Base-by-base conservation (phyloP, 768 basidiomycete genomes). In the Hygrophorus russula region DNA sequence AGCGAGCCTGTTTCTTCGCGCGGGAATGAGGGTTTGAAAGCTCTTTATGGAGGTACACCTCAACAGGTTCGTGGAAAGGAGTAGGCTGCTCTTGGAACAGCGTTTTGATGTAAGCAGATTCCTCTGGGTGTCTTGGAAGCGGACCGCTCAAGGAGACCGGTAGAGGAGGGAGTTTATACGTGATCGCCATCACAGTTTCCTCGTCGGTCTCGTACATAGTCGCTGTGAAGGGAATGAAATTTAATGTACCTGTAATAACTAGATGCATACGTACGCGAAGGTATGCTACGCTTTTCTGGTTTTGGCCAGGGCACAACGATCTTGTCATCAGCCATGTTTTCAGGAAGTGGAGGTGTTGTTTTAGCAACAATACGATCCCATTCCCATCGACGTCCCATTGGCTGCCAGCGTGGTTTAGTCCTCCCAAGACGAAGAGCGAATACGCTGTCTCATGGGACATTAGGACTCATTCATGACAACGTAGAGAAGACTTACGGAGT, bases 1-100 rank as follows among this genome's bases (percentile, higher is more conserved):
- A 90, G 49, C 88, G 76, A 39, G 67, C 66, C 53, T 83, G 79
- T 58, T 84, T 88, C 68, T 85, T 88, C 7, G 86, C 82, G 14
- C 84, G 79, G 10, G 82, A 77, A 54, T 88, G 81, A 18, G 86
- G 86, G 58, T 89, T 88, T 19, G 83, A 70, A 31, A 91, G 73
- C 54, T 91, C 88, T 48, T 72, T 71, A 36, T 64, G 56, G 45
- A 91, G 61, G 54, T 76, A 75, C 17, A 71, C 54, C 56, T 91
- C 88, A 46, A 85, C 68, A 10, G 83, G 82, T 8, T 67, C 70
- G 49, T 70, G 71, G 20, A 70, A 55, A n/a, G 57, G 53, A 20
- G 62, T 60, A 19, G 54, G 64, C 42, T 69, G 70, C 24, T 73
- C 69, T 45, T 73, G 76, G 51, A 82, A 78, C 54, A 84, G 63